Conservation (phyloP, 208 protist species). For the Trypanosoma scelopori region DNA sequence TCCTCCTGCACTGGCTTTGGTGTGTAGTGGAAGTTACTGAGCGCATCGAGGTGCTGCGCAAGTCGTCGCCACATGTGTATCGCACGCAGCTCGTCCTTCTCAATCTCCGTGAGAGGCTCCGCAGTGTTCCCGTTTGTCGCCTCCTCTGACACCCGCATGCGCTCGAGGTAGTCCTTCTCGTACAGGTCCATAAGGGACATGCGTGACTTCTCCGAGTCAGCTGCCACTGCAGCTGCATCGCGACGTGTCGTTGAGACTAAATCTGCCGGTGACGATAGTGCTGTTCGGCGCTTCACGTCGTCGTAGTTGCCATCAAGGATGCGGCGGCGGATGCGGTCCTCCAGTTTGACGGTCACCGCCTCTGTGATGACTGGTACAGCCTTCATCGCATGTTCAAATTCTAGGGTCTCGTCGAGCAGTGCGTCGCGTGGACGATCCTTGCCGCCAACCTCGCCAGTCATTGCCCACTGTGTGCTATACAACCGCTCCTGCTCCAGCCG, state of each 20-base stretch:
- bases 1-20: constrained; percentile 87
- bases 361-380: constrained; percentile 85
- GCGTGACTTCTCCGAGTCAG: constrained; percentile 88
- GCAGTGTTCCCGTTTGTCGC: constrained; percentile 36
- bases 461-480: constrained; percentile 77
- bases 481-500: constrained; percentile 81
- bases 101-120: constrained; percentile 87
- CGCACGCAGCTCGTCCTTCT: constrained; percentile 90
- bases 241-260: constrained; percentile 43
- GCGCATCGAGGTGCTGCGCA: constrained; percentile 85
- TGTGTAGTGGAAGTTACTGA: constrained; percentile 92
- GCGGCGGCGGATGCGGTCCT: constrained; percentile 88
- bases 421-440: constrained; percentile 79
- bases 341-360: constrained; percentile 76
- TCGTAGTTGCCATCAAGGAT: constrained; percentile 79
- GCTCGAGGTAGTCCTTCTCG: constrained; percentile 90
- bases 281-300: constrained; percentile 64
- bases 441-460: constrained; percentile 78
- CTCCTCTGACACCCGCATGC: constrained; percentile 65
- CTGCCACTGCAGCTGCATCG: constrained; percentile 32
- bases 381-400: constrained; percentile 91
- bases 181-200: constrained; percentile 91
- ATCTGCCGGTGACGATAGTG: constrained; percentile 60
- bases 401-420: constrained; percentile 79
- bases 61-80: constrained; percentile 91